Base-by-base conservation (phyloP, 2,329 filamentous ascomycete species). In the Fusarium albosuccineum region DNA sequence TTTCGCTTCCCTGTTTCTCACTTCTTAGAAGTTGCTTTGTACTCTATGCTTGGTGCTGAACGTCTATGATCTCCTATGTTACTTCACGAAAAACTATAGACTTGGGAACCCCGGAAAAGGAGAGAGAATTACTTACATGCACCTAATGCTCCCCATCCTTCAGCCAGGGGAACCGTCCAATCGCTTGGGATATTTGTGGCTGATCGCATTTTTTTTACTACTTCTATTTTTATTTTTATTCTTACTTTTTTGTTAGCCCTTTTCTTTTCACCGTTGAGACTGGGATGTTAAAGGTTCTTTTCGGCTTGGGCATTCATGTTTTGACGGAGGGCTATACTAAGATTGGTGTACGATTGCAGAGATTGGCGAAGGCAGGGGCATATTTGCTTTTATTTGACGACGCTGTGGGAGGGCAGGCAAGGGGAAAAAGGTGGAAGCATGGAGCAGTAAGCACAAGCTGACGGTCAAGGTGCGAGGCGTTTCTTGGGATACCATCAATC, bases 1-100 rank as follows among this genome's bases (percentile, higher is more conserved):
- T 60, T 68, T 64, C 58, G 48, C 46, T 71, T 69, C 60, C 39
- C 58, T 52, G 17, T 27, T 58, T 55, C 49, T 37, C 41, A 45
- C 59, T 62, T 67, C 42, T 52, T 57, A 62, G 49, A 57, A 49
- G 55, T 41, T 67, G 45, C 61, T 51, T 65, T 70, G 58, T 61
- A 62, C 59, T 63, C 54, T 54, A 64, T 56, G 65, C 33, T 63
- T 57, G 37, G 42, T 36, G 49, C 58, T 52, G 30, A 41, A 70
- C 51, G 58, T 64, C 70, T 52, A 72, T 72, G 70, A 71, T 72
- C 64, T 70, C 68, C 64, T 73, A 68, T 71, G 70, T 72, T 62
- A 29, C 57, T 64, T 71, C 39, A 72, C 53, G 70, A 72, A 72
- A 22, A 72, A 64, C 40, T 64, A 68, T 72, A 72, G 70, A 72